Conservation (phyloP, 2,329 filamentous ascomycete species). For the Ophiostoma pallidulum region DNA sequence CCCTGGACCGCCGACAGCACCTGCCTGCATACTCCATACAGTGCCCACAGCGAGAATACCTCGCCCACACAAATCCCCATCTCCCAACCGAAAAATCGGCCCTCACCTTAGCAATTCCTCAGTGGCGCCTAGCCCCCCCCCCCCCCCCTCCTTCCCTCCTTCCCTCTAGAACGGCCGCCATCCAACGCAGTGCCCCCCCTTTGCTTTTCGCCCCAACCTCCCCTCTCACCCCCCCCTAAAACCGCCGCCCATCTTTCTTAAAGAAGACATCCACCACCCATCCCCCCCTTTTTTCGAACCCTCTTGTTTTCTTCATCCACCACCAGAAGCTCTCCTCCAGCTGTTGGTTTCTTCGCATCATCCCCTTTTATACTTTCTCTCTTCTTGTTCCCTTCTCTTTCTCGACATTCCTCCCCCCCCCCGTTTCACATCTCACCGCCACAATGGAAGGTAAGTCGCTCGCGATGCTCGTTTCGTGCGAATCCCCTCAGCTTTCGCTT, state of each 20-base stretch:
- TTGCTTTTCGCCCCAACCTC: constrained; percentile 15
- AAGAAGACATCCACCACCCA: constrained; percentile 14
- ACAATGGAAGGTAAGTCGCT: constrained; percentile 43
- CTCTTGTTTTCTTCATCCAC: constrained; percentile 21
- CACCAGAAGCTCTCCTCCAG: constrained; percentile 22
- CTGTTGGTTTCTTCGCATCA: constrained; percentile 26
- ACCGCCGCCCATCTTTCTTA: constrained; percentile 6
- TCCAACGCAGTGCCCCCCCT: no score
- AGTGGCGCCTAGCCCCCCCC: background rate
- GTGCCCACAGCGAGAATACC: background rate
- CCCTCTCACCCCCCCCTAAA: constrained; percentile 4
- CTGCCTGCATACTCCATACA: background rate
- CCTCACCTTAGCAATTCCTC: background rate
- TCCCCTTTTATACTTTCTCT: no score
- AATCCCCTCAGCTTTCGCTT: constrained; percentile 10
- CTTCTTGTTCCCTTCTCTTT: constrained; percentile 19
- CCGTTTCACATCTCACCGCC: constrained; percentile 28
- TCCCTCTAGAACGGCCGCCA: background rate
- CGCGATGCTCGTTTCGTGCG: background rate
- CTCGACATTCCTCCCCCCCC: constrained; percentile 21
- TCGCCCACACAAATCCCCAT: constrained; percentile 2
- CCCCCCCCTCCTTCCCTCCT: background rate
- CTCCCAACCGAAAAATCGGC: constrained; percentile 14
- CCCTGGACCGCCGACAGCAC: background rate
- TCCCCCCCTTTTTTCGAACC: constrained; percentile 29